Evolutionary conservation across 1,284 basidiomycete species (phyloP).

Genomic region (Lignosus rhinocerotis): DNA sequence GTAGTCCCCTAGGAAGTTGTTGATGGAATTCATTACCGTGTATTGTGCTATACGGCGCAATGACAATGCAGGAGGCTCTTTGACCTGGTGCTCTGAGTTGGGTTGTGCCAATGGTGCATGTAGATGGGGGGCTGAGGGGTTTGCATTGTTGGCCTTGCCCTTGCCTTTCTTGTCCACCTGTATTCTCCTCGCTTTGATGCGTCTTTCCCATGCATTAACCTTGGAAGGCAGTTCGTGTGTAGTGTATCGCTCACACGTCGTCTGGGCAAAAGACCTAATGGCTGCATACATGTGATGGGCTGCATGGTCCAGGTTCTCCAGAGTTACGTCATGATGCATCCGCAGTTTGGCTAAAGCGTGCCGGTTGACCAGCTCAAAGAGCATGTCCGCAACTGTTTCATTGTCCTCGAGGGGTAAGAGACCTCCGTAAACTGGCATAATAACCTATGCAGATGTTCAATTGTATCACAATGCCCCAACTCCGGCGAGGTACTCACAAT

Average conservation of each 20-base stretch:
- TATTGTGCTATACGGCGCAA: no score
- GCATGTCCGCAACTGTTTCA: constrained; percentile 23
- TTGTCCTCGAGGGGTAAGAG: constrained; percentile 27
- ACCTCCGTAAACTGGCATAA: constrained; percentile 32
- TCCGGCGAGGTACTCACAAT: no score
- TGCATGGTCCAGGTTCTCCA: constrained; percentile 16
- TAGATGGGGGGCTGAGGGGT: no score
- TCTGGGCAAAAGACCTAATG: constrained; percentile 24
- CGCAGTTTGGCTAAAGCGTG: constrained; percentile 36
- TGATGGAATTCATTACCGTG: no score
- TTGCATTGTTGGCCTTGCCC: no score
- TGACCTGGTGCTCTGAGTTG: no score
- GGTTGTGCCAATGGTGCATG: no score
- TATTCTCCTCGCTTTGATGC: no score
- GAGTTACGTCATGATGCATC: constrained; percentile 30
- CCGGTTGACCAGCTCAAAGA: constrained; percentile 32
- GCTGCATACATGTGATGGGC: constrained; percentile 23
- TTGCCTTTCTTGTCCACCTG: no score
- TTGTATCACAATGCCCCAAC: not conserved
- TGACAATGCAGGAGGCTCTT: no score
- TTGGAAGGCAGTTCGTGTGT: constrained; percentile 33
- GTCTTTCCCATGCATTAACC: constrained; percentile 18
- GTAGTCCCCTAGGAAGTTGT: no score
- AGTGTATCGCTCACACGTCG: constrained; percentile 3
- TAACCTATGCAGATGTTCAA: constrained; percentile 15